phyloP scores from a whole-genome alignment of 2,329 filamentous ascomycete genomes.

The Stachybotrys chlorohalonatus region DNA sequence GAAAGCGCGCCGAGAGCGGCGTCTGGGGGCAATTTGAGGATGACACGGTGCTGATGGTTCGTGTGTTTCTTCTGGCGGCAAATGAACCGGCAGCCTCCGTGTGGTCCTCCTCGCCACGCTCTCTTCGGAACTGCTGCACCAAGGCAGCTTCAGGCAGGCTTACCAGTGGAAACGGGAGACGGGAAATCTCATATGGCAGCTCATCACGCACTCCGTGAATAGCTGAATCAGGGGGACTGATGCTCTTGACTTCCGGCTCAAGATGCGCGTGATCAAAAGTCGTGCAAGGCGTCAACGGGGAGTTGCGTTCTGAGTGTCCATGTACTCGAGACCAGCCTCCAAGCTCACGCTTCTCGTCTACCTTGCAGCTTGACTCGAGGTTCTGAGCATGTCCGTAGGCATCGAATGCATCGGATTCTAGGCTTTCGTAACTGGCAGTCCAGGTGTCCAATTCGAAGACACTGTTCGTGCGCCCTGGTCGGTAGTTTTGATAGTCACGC shows the following conservation, averaged over 20 bases:
- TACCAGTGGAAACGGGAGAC: conserved; percentile 25
- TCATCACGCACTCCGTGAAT: neutral
- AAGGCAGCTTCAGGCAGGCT: conserved; percentile 27
- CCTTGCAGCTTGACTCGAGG: neutral
- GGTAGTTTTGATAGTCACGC: neutral
- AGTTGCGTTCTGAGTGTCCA: neutral
- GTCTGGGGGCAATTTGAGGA: conserved; percentile 15
- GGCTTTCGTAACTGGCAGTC: conserved; percentile 19
- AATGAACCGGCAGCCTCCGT: conserved; percentile 19
- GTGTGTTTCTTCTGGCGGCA: conserved; percentile 16
- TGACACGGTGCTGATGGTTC: conserved; percentile 20
- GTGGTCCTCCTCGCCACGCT: conserved; percentile 27
- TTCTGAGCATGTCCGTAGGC: neutral
- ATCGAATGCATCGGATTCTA: conserved; percentile 15
- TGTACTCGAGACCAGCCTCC: neutral
- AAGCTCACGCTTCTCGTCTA: neutral
- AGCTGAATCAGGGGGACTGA: no score
- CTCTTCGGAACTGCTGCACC: conserved; percentile 20
- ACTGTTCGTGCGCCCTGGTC: neutral
- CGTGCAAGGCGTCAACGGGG: neutral
- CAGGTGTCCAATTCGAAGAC: conserved; percentile 13
- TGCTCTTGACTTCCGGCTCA: neutral
- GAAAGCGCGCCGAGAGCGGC: conserved; percentile 11
- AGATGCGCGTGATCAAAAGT: neutral
- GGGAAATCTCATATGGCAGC: conserved; percentile 5